Evolutionary conservation across 768 basidiomycete genomes (phyloP).

Genomic region (Russula dissimulans): DNA sequence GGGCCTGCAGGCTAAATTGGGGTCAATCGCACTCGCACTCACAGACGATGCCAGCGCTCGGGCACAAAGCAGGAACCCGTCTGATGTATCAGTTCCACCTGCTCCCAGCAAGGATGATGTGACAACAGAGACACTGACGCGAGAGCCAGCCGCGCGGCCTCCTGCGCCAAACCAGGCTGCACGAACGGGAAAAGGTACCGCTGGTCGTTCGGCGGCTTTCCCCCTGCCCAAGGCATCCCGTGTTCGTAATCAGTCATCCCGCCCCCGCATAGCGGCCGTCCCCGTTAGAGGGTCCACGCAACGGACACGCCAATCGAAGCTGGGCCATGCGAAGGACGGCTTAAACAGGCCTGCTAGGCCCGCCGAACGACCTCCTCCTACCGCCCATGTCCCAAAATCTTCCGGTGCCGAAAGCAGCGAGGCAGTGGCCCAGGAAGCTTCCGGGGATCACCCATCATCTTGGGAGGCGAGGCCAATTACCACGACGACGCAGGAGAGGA

Average conservation of each 20-base stretch:
- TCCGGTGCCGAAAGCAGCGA: slow-evolving; percentile 5
- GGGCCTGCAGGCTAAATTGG: slow-evolving; percentile 15
- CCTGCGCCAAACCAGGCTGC: slow-evolving; percentile 3
- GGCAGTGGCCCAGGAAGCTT: slow-evolving; percentile 2
- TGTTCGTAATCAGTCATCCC: slow-evolving; percentile 1
- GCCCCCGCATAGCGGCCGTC: background rate
- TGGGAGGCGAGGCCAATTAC: background rate
- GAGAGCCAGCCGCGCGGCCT: slow-evolving; percentile 8
- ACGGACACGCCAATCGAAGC: slow-evolving; percentile 1
- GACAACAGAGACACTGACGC: slow-evolving; percentile 3
- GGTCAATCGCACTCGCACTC: background rate
- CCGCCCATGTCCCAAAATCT: background rate
- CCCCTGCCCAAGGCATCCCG: slow-evolving; percentile 11
- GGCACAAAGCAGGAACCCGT: background rate
- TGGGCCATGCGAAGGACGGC: background rate
- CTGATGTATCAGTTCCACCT: slow-evolving; percentile 4
- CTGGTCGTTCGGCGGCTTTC: slow-evolving; percentile 1
- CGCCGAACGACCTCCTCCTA: background rate
- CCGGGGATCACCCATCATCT: background rate
- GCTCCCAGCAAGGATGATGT: slow-evolving; percentile 12
- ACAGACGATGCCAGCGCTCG: slow-evolving; percentile 9
- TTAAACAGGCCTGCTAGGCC: background rate
- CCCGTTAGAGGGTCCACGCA: background rate
- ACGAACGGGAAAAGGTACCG: background rate
- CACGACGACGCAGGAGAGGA: slow-evolving; percentile 8